Conservation (phyloP, 352 stramenopile genomes). For the Globisporangium splendens region DNA sequence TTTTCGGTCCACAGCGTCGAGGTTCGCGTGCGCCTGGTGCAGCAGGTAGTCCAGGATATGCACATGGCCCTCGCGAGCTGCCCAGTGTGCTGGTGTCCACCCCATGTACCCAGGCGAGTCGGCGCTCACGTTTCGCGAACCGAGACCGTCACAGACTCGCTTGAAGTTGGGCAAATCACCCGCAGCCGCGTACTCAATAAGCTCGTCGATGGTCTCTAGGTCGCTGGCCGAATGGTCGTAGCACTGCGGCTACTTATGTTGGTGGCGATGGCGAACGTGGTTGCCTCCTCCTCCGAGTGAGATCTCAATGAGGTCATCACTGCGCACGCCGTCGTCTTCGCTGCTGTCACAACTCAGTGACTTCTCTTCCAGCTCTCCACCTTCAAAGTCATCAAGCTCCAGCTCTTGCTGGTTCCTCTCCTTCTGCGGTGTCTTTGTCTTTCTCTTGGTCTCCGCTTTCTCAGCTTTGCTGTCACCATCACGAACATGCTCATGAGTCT, state of each 20-base stretch:
- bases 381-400: slow-evolving; percentile 12
- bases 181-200: slow-evolving; percentile 63
- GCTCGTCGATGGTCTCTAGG: slow-evolving; percentile 47
- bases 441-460: neutral
- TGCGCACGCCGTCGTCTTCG: slow-evolving; percentile 18
- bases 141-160: slow-evolving; percentile 36
- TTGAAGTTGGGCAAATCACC: slow-evolving; percentile 51
- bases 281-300: slow-evolving; percentile 28
- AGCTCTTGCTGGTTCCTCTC: slow-evolving; percentile 15
- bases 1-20: slow-evolving; percentile 61
- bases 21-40: slow-evolving; percentile 35
- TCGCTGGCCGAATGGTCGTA: slow-evolving; percentile 19
- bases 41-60: slow-evolving; percentile 60
- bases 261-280: neutral
- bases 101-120: slow-evolving; percentile 65
- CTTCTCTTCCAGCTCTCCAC: slow-evolving; percentile 13
- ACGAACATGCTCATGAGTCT: neutral
- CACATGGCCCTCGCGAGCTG: slow-evolving; percentile 58
- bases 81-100: slow-evolving; percentile 77
- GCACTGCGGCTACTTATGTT: slow-evolving; percentile 1
- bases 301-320: slow-evolving; percentile 54
- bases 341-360: slow-evolving; percentile 17
- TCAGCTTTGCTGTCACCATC: neutral
- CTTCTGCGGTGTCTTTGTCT: neutral
- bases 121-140: slow-evolving; percentile 34